These are phyloP conservation scores for Tuber brumale DNA, from an alignment of 495 filamentous ascomycete genomes.

Conservation along the genomic window DNA sequence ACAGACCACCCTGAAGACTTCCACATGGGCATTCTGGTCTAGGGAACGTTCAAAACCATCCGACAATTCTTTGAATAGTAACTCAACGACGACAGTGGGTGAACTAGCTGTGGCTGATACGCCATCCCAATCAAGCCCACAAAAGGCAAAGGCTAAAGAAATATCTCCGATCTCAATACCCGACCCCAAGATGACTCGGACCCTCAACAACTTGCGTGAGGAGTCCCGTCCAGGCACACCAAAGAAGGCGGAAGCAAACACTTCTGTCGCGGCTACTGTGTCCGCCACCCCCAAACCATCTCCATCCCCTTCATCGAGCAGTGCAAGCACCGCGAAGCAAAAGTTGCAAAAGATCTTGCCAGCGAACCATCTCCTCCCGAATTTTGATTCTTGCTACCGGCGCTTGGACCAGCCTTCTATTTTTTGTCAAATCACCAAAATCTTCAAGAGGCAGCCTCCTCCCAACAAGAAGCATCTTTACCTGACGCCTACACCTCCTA, in stretches of 20 bases:
- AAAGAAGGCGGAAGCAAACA: conserved; percentile 23
- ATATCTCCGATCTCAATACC: conserved; percentile 16
- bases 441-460: conserved; percentile 57
- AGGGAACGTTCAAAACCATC: conserved; percentile 22
- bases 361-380: conserved; percentile 39
- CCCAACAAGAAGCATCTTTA: conserved; percentile 60
- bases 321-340: conserved; percentile 17
- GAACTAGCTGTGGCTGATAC: conserved; percentile 36
- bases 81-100: conserved; percentile 22
- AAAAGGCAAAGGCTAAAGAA: conserved; percentile 38
- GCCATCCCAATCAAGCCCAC: conserved; percentile 31
- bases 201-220: conserved; percentile 30
- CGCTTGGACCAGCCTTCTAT: conserved; percentile 63
- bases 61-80: conserved; percentile 13
- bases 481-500: conserved; percentile 60
- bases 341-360: conserved; percentile 30
- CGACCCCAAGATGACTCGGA: conserved; percentile 23
- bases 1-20: conserved; percentile 1
- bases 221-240: conserved; percentile 19
- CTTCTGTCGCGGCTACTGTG: conserved; percentile 4
- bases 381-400: conserved; percentile 48
- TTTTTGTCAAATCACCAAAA: conserved; percentile 60
- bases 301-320: conserved; percentile 18
- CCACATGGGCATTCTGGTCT: conserved; percentile 39
- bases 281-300: conserved; percentile 21